Evolutionary conservation across 2,329 filamentous ascomycete species (phyloP), one percentile per base, ranked within the genome.

Genomic region (Clarireedia monteithiana): DNA sequence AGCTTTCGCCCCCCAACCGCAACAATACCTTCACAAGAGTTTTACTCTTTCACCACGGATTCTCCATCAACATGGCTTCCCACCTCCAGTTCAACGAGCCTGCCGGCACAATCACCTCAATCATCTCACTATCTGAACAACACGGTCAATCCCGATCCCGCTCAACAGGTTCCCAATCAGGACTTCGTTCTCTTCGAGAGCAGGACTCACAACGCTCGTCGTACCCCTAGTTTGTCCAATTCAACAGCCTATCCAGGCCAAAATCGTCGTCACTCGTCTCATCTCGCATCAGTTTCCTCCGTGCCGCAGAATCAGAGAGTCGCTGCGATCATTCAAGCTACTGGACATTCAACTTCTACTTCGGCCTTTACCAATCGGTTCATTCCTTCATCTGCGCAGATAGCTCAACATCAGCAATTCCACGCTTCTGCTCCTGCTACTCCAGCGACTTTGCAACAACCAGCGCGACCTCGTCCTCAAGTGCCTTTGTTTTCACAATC

Each of bases 1-100:
- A 81, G 78, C 82, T 80, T 75, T 71, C 72, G 73, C 74, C 71
- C 70, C 67, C 71, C 69, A 68, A 78, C 77, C 77, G 74, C 75
- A 74, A 83, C 75, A 75, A 83, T 83, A 80, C 71, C 77, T 75
- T 71, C 73, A 69, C 81, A 77, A 82, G 84, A 85, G 82, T 82
- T 79, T 66, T 69, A 77, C 82, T 84, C 88, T 84, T 85, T 86
- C 85, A 90, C 80, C 80, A 91, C 87, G 87, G 86, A 87, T 88
- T 81, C 83, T 73, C 71, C 74, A 72, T 82, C 83, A 90, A 67
- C 80, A 91, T 91, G 88, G 88, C 86, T 80, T 84, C 81, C 85
- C 50, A 53, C 42, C 80, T 84, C 83, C 77, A 82, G 76, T 77
- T 76, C 78, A 69, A 67, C 76, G 72, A 80, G 75, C 78, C 79